Evolutionary conservation across 371 early-diverging fungal species (phyloP), one percentile per base, ranked within the genome.

Genomic region (Gilbertella persicaria): DNA sequence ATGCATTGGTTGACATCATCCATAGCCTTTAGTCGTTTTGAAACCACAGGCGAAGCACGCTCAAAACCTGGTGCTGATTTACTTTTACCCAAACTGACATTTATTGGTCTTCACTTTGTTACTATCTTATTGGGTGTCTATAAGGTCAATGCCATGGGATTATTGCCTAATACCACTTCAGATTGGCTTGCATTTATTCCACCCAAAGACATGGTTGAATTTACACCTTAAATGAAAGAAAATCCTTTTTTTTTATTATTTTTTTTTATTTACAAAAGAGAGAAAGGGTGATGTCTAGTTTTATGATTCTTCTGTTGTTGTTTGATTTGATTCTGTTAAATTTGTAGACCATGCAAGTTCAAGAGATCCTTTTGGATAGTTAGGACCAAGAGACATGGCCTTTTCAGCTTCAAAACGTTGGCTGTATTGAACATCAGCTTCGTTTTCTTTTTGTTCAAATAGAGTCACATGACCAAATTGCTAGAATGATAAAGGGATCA

Each of bases 151-250:
- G 77, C 90, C 29, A 96, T 99, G 97, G 99, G 99, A 2, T 66
- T 99, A 45, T 71, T 99, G 58, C 99, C 99, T 0, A 97, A 96
- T 0, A 83, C 95, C 0, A 75, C 89, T 8, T 92, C 92, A 1
- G 98, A 99, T 70, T 99, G 98, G 98, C 70, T 98, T 28, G 91
- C 94, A 0, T 98, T 97, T 67, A 62, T 93, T 47, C 84, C 85
- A 17, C 87, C 88, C n/a, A 95, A 93, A 53, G 59, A 69, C 41
- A 50, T 67, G 10, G 45, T 73, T 12, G 73, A 73, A 36, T 63
- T 45, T 54, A 36, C 64, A 42, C 58, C 64, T 38, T 53, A 58
- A 50, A 12, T 26, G 36, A 33, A 57, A 29, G 10, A 13, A 50
- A 10, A 14, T 36, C 29, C 28, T 44, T 17, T 45, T 37, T 38